Evolutionary conservation across 169 alveolate genomes (phyloP).

Genomic region (Plasmodium gonderi): DNA sequence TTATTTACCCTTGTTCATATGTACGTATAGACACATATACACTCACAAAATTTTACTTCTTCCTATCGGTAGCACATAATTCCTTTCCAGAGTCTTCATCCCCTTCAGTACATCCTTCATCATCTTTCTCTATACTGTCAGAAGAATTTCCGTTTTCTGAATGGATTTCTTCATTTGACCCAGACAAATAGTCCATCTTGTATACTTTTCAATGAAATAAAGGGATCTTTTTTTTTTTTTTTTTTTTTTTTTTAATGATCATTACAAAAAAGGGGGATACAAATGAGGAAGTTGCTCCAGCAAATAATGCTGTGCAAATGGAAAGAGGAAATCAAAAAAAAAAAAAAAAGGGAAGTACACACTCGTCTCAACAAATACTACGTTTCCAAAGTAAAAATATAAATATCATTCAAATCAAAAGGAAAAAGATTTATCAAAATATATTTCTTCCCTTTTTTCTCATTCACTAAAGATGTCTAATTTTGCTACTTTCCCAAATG

Average conservation of each 20-base stretch:
- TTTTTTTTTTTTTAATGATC: neutral
- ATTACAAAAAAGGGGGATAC: neutral
- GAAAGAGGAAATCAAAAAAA: neutral
- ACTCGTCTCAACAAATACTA: neutral
- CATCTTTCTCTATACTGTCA: neutral
- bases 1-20: neutral
- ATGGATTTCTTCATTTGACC: conserved; percentile 7
- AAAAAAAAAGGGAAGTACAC: neutral
- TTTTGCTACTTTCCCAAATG: neutral
- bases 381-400: neutral
- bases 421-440: neutral
- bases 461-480: neutral
- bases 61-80: conserved; percentile 1
- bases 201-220: conserved; percentile 3
- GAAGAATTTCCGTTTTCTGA: neutral
- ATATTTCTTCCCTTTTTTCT: neutral
- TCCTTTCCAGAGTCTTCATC: conserved; percentile 3
- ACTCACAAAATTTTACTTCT: conserved; percentile 9
- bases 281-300: neutral
- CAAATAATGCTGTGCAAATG: neutral
- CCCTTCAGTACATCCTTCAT: neutral
- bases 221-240: neutral
- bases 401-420: neutral
- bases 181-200: conserved; percentile 12
- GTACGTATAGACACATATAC: neutral